Conservation (phyloP, 108 stramenopile genomes). For the Fragilariopsis cylindrus region DNA sequence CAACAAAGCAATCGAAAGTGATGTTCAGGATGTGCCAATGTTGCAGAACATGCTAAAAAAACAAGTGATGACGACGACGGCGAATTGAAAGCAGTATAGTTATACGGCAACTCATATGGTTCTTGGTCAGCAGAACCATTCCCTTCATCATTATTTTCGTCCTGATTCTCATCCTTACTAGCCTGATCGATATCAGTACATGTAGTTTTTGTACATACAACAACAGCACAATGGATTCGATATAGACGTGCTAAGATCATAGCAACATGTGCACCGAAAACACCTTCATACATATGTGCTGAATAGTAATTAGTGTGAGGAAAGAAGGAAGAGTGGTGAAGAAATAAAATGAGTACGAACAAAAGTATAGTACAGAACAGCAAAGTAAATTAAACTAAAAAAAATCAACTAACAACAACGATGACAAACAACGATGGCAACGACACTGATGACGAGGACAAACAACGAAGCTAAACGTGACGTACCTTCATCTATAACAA, state of each 20-base stretch:
- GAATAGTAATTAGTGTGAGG: not conserved
- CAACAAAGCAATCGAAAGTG: slow-evolving; percentile 83
- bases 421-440: too few relatives aligned
- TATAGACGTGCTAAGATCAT: slow-evolving; percentile 86
- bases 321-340: not conserved
- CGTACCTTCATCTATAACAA: slow-evolving; percentile 87
- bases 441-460: not conserved
- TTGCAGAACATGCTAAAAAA: slow-evolving; percentile 94
- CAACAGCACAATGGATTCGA: slow-evolving; percentile 43
- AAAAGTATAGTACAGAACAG: too few relatives aligned
- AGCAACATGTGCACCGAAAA: slow-evolving; percentile 96
- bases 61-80: slow-evolving; percentile 3
- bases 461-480: too few relatives aligned
- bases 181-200: not conserved
- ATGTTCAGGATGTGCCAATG: slow-evolving; percentile 82
- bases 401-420: too few relatives aligned
- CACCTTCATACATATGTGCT: slow-evolving; percentile 89
- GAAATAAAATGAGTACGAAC: not conserved
- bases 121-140: not conserved
- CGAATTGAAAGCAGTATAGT: not conserved
- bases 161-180: slow-evolving; percentile 19
- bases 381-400: too few relatives aligned
- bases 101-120: not conserved
- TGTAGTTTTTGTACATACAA: not conserved
- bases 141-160: not conserved